phyloP scores from a whole-genome alignment of 768 basidiomycete genomes.

The Lentinus tigrinus region DNA sequence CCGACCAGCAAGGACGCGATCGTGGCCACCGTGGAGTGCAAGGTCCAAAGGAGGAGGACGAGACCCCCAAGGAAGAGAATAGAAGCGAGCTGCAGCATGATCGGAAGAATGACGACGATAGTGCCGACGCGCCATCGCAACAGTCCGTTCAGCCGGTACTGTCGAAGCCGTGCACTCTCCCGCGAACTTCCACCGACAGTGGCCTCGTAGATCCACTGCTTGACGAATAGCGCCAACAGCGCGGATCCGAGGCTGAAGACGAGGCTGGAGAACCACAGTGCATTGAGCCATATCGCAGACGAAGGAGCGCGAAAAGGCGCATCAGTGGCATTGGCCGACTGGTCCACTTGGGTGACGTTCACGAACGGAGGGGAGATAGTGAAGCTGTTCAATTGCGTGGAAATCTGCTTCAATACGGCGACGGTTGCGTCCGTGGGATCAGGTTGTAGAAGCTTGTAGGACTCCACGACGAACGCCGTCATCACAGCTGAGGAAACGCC shows the following conservation, averaged over 20 bases:
- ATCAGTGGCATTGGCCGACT: no score
- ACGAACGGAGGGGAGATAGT: neutral
- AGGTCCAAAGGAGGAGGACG: conserved; percentile 18
- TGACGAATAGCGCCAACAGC: conserved; percentile 21
- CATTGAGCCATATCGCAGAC: conserved; percentile 13
- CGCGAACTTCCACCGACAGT: conserved; percentile 14
- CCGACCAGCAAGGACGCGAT: no score
- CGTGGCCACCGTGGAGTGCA: conserved; percentile 10
- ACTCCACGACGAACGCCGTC: conserved; percentile 17
- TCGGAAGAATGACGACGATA: conserved; percentile 12
- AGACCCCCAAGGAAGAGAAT: conserved; percentile 18
- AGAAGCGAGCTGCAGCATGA: conserved; percentile 13
- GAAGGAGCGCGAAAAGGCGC: neutral
- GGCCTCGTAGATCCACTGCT: conserved; percentile 25
- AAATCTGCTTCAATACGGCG: conserved; percentile 2
- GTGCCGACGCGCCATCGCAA: conserved; percentile 17
- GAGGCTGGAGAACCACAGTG: conserved; percentile 23
- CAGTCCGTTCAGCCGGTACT: conserved; percentile 22
- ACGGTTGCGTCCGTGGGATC: neutral
- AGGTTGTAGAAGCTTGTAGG: conserved; percentile 7
- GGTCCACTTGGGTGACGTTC: neutral
- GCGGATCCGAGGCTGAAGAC: conserved; percentile 23
- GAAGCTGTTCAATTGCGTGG: neutral
- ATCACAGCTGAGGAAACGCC: conserved; percentile 24
- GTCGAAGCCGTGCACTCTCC: conserved; percentile 17